Conservation (phyloP, 345 rosid genomes). For the Physaria fendleri region DNA sequence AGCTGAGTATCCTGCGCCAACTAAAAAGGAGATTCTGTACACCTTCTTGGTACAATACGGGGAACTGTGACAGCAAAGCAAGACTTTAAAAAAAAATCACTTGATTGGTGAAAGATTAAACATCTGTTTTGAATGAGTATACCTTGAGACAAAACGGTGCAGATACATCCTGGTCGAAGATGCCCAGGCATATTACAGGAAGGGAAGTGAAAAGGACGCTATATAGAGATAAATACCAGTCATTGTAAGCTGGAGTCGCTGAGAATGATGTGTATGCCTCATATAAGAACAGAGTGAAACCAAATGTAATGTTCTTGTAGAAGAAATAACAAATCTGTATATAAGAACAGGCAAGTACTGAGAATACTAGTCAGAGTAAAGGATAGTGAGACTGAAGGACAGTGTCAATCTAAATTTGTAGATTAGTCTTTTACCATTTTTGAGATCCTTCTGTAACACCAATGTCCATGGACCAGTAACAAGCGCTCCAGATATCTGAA, state of each 20-base stretch:
- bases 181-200: conserved; percentile 76
- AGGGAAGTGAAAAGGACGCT: conserved; percentile 79
- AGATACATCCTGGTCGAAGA: conserved; percentile 95
- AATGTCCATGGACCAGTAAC: conserved; percentile 96
- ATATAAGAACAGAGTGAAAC: conserved; percentile 74
- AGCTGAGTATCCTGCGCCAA: conserved; percentile 70
- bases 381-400: neutral
- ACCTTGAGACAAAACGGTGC: conserved; percentile 70
- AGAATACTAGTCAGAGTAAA: neutral
- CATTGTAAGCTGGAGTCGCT: conserved; percentile 66
- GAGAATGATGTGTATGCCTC: conserved; percentile 82
- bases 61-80: conserved; percentile 55
- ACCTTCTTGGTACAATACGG: conserved; percentile 87
- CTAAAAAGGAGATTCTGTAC: conserved; percentile 73
- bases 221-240: conserved; percentile 80
- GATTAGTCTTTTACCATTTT: conserved; percentile 56
- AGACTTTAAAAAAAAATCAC: neutral
- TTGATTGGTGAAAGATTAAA: neutral
- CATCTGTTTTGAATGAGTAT: conserved; percentile 17
- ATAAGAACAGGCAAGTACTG: conserved; percentile 13
- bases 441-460: conserved; percentile 93
- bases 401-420: neutral
- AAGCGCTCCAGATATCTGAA: conserved; percentile 88
- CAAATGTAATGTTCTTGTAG: conserved; percentile 88
- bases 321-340: conserved; percentile 95